Percentiles rank a stretch among this genome's conserved stretches.
phyloP scores from a whole-genome alignment of 495 filamentous ascomycete genomes.

The Ascobolus immersus region DNA sequence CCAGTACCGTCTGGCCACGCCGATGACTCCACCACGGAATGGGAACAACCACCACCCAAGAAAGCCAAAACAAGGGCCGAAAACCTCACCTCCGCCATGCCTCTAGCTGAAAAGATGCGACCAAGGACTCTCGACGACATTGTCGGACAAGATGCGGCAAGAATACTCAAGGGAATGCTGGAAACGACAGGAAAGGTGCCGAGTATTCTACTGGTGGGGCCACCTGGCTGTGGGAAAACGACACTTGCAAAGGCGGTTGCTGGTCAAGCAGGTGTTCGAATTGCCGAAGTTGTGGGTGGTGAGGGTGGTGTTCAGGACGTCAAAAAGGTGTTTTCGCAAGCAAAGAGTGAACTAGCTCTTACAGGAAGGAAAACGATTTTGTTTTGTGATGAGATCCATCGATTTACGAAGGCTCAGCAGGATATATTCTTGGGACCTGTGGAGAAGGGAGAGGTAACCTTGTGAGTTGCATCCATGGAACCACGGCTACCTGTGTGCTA shows the following conservation, averaged over 20 bases:
- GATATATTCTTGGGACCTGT: slow-evolving; percentile 89
- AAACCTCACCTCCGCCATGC: slow-evolving; percentile 41
- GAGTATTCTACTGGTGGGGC: slow-evolving; percentile 88
- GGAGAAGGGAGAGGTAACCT: slow-evolving; percentile 66
- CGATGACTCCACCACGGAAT: slow-evolving; percentile 10
- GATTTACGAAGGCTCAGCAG: slow-evolving; percentile 80
- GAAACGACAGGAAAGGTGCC: slow-evolving; percentile 67
- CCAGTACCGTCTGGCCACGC: slow-evolving; percentile 6
- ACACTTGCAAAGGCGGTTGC: slow-evolving; percentile 89
- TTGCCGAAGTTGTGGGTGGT: slow-evolving; percentile 70
- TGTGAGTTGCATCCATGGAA: slow-evolving; percentile 18
- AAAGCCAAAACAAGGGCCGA: slow-evolving; percentile 31
- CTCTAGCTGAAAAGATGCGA: slow-evolving; percentile 83
- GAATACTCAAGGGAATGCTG: slow-evolving; percentile 71
- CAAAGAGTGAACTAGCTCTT: slow-evolving; percentile 51
- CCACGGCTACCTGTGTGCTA: too few relatives aligned
- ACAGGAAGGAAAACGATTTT: slow-evolving; percentile 83
- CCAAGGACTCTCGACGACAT: slow-evolving; percentile 64
- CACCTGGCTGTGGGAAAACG: slow-evolving; percentile 81
- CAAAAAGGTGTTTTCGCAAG: slow-evolving; percentile 81
- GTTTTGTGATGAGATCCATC: slow-evolving; percentile 93
- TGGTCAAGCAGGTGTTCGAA: too few relatives aligned
- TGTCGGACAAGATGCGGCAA: slow-evolving; percentile 76
- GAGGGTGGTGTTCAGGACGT: slow-evolving; percentile 68
- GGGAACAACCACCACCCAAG: slow-evolving; percentile 23